These are phyloP conservation scores for Acidomyces sp. DNA, from an alignment of 495 filamentous ascomycete species.

Conservation along the genomic window DNA sequence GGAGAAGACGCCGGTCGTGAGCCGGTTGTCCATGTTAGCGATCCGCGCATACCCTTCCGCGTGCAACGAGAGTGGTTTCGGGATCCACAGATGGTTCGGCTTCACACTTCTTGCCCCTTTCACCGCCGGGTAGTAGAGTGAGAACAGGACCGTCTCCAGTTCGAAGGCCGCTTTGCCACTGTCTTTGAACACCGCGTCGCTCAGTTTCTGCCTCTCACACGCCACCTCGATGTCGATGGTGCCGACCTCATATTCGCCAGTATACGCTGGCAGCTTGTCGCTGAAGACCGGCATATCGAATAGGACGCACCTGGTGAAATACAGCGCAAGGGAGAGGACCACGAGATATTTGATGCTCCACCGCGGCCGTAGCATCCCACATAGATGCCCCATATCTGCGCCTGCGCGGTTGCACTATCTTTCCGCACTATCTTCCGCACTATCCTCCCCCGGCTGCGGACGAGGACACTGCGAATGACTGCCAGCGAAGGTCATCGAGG, in stretches of 20 bases:
- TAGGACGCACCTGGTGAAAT: slow-evolving; percentile 31
- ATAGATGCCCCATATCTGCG: no score
- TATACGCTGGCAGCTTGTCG: slow-evolving; percentile 33
- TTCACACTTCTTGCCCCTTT: slow-evolving; percentile 15
- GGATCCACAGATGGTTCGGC: slow-evolving; percentile 36
- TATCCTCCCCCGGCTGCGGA: no score
- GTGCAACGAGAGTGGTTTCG: slow-evolving; percentile 35
- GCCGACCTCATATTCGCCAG: slow-evolving; percentile 37
- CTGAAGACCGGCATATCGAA: slow-evolving; percentile 33
- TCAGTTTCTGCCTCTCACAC: slow-evolving; percentile 24
- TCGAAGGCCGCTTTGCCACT: slow-evolving; percentile 31
- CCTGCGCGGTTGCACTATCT: no score
- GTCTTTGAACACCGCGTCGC: slow-evolving; percentile 29
- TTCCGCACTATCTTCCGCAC: no score
- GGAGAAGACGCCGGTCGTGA: slow-evolving; percentile 30
- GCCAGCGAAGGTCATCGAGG: no score
- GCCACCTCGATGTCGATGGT: slow-evolving; percentile 36
- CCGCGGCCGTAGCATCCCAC: slow-evolving; percentile 7
- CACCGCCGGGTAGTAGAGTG: slow-evolving; percentile 36
- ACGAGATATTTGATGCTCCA: slow-evolving; percentile 19
- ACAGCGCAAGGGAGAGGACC: slow-evolving; percentile 15
- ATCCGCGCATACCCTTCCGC: slow-evolving; percentile 38
- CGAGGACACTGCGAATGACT: no score
- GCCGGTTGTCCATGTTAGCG: slow-evolving; percentile 31
- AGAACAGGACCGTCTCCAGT: slow-evolving; percentile 37